phyloP scores from a whole-genome alignment of 2,329 filamentous ascomycete genomes.

The Fusarium palustre region DNA sequence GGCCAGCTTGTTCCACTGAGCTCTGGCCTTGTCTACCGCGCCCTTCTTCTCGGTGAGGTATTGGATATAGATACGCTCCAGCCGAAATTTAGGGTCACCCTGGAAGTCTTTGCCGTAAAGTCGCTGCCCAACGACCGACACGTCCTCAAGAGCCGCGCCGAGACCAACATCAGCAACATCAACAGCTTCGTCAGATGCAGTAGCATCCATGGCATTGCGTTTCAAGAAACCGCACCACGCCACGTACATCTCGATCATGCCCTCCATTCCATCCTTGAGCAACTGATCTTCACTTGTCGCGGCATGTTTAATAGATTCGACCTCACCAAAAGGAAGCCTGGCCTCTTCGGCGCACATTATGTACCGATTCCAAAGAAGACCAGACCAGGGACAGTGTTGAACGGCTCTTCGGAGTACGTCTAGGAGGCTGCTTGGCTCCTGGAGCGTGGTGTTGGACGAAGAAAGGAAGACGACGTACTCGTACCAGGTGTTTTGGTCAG shows the following conservation, averaged over 20 bases:
- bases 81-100: slow-evolving; percentile 88
- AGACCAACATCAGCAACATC: slow-evolving; percentile 94
- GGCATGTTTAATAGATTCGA: slow-evolving; percentile 90
- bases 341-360: slow-evolving; percentile 87
- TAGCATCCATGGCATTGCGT: slow-evolving; percentile 80
- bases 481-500: slow-evolving; percentile 82
- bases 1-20: slow-evolving; percentile 79
- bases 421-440: slow-evolving; percentile 63
- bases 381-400: slow-evolving; percentile 92
- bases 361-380: slow-evolving; percentile 89
- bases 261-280: slow-evolving; percentile 86
- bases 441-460: slow-evolving; percentile 55
- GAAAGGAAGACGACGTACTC: slow-evolving; percentile 83
- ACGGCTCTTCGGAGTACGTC: slow-evolving; percentile 84
- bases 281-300: slow-evolving; percentile 88
- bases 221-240: slow-evolving; percentile 96
- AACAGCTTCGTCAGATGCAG: slow-evolving; percentile 81
- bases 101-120: slow-evolving; percentile 80
- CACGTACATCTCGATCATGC: slow-evolving; percentile 89
- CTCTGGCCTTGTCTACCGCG: slow-evolving; percentile 79
- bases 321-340: slow-evolving; percentile 78
- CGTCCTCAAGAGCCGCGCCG: slow-evolving; percentile 85
- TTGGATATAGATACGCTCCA: slow-evolving; percentile 92
- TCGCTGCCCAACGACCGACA: slow-evolving; percentile 80
- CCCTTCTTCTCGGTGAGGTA: slow-evolving; percentile 88